Evolutionary conservation across 352 stramenopile species (phyloP).

Genomic region (Pythium coloratum): DNA sequence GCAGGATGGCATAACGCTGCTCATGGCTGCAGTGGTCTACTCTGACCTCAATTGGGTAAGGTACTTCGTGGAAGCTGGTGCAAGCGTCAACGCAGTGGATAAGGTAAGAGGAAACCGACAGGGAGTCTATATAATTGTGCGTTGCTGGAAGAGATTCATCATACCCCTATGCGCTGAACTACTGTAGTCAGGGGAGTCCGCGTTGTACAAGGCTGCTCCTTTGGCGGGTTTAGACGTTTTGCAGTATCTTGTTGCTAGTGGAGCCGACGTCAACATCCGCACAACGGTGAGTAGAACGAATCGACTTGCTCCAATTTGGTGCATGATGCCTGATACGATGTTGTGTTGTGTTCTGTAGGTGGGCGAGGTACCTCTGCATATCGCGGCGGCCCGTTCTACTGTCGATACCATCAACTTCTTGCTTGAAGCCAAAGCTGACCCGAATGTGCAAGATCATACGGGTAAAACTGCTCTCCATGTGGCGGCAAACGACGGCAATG

Average conservation of each 20-base stretch:
- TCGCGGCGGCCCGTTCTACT: background rate
- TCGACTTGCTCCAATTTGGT: too few species aligned
- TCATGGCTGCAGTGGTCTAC: background rate
- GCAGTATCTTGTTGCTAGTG: background rate
- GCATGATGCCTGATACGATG: too few species aligned
- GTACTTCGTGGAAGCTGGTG: background rate
- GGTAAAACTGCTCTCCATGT: constrained; percentile 3
- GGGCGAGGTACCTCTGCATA: background rate
- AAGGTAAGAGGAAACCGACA: too few species aligned
- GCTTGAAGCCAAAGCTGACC: background rate
- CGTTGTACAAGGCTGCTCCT: background rate
- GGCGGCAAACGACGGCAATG: background rate
- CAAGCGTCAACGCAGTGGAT: background rate
- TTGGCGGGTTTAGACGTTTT: background rate
- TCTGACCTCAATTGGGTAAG: background rate
- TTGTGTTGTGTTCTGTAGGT: background rate
- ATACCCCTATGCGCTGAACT: too few species aligned
- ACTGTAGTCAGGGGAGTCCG: background rate
- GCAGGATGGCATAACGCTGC: constrained; percentile 2
- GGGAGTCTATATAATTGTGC: too few species aligned
- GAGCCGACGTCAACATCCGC: background rate
- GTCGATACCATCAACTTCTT: background rate
- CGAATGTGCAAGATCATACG: background rate
- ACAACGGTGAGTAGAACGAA: background rate
- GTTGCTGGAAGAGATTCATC: too few species aligned